Evolutionary conservation across 2,329 filamentous ascomycete species (phyloP).

Genomic region (Lachnellula suecica): DNA sequence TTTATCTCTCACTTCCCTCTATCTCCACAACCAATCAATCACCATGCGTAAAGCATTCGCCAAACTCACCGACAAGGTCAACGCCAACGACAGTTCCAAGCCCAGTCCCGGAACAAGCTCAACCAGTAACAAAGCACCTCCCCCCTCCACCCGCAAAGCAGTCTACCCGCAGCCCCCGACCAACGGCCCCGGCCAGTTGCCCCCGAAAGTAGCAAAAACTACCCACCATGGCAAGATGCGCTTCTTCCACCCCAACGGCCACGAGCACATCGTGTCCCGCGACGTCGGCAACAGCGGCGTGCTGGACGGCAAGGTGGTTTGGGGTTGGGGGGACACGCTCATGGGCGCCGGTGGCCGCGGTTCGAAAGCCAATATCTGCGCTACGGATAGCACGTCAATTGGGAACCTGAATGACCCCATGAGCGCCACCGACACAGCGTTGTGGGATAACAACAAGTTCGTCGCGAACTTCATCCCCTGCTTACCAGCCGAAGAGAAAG

Average conservation of each 20-base stretch:
- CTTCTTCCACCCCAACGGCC: conserved; percentile 3
- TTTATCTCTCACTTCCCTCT: no score
- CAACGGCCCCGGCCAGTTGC: conserved; percentile 1
- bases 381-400: conserved; percentile 6
- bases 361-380: conserved; percentile 7
- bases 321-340: conserved; percentile 8
- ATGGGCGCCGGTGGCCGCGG: conserved; percentile 3
- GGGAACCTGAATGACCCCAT: conserved; percentile 2
- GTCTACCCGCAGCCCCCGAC: conserved; percentile 4
- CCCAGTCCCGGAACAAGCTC: background rate
- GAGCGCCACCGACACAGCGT: conserved; percentile 3
- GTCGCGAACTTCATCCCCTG: conserved; percentile 9
- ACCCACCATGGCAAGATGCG: conserved; percentile 6
- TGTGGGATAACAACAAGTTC: conserved; percentile 9
- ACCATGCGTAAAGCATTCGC: background rate
- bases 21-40: background rate
- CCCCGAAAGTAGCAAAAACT: background rate
- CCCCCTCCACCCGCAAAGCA: background rate
- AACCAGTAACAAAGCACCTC: background rate
- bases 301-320: conserved; percentile 3
- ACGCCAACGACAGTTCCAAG: conserved; percentile 1
- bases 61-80: conserved; percentile 5
- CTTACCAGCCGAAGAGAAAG: conserved; percentile 1
- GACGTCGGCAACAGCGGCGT: conserved; percentile 6
- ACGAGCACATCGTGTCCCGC: conserved; percentile 6